Percentiles rank a stretch among this genome's conserved stretches.
Conservation (phyloP, 2,329 filamentous ascomycete species). For the Apiospora hydei region DNA sequence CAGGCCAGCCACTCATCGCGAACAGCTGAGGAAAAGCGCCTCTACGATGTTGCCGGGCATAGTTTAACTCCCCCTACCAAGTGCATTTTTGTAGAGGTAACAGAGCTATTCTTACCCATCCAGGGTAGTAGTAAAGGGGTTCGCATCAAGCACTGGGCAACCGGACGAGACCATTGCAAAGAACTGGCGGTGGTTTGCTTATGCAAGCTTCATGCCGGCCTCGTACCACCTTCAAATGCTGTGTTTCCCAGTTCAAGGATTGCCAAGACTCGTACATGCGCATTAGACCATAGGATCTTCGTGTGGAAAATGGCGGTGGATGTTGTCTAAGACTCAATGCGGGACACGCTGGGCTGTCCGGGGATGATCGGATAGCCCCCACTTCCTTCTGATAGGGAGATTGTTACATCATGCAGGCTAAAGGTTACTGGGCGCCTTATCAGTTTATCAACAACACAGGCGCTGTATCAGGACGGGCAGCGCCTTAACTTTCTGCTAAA, state of each 20-base stretch:
- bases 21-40: too few relatives aligned
- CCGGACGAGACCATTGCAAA: neutral
- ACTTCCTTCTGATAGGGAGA: neutral
- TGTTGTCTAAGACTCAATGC: constrained; percentile 11
- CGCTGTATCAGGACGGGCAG: neutral
- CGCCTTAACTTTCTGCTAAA: constrained; percentile 18
- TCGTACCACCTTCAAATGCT: neutral
- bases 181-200: neutral
- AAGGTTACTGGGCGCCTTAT: neutral
- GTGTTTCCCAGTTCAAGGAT: neutral
- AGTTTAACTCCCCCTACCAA: too few relatives aligned
- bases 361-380: neutral
- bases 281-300: neutral
- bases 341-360: constrained; percentile 2
- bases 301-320: neutral
- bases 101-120: too few relatives aligned
- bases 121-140: too few relatives aligned
- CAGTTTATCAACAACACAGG: constrained; percentile 10
- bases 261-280: neutral
- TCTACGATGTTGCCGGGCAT: too few relatives aligned
- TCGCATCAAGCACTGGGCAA: too few relatives aligned
- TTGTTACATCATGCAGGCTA: constrained; percentile 18
- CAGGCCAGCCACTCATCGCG: too few relatives aligned
- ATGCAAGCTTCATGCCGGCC: neutral
- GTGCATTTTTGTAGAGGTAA: too few relatives aligned